Percentiles rank a stretch among this genome's conserved stretches.
These are phyloP conservation scores for Polygonum maritimum DNA, from an alignment of 148 eudicot species.

Conservation along the genomic window DNA sequence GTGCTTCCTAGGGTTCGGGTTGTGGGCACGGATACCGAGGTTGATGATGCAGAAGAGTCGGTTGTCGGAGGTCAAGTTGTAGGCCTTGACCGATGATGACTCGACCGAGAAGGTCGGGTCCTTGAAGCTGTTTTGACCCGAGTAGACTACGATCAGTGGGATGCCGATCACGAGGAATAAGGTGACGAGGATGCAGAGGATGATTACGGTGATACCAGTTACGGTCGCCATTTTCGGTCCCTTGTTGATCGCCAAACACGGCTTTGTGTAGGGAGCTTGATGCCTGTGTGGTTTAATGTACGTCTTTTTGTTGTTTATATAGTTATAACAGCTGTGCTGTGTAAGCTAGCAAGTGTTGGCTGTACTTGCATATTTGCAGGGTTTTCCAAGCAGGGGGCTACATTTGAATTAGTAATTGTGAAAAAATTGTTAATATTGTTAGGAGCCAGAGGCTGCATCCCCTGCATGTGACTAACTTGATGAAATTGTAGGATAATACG, in stretches of 20 bases:
- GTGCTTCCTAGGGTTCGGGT: not conserved
- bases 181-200: not conserved
- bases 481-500: too few relatives aligned
- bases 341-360: too few relatives aligned
- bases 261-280: not conserved
- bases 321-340: too few relatives aligned
- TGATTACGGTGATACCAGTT: not conserved
- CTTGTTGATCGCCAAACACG: not conserved
- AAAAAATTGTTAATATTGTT: too few relatives aligned
- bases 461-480: too few relatives aligned
- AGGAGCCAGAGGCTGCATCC: too few relatives aligned
- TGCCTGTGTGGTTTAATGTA: too few relatives aligned
- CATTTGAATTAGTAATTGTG: too few relatives aligned
- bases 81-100: not conserved
- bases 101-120: not conserved
- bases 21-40: not conserved
- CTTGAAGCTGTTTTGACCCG: not conserved
- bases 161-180: not conserved
- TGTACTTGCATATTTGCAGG: too few relatives aligned
- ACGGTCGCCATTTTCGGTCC: not conserved
- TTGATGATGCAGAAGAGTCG: constrained; percentile 1
- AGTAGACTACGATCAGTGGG: not conserved
- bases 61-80: not conserved
- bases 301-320: too few relatives aligned
- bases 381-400: too few relatives aligned